phyloP scores from a whole-genome alignment of 1,284 basidiomycete species.

The Takashimella koratensis region DNA sequence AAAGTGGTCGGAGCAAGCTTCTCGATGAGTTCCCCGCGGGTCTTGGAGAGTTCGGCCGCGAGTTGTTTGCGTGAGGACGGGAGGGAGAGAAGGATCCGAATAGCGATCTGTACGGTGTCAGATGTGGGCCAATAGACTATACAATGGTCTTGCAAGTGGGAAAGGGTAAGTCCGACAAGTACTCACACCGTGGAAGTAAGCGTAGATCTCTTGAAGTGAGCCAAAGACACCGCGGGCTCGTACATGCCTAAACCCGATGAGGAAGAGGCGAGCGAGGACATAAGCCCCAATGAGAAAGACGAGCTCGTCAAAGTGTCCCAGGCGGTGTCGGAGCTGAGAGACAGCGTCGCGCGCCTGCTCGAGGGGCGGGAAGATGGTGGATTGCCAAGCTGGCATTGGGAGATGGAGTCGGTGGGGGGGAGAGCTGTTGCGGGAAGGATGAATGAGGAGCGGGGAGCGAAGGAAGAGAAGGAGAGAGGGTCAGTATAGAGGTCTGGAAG shows the following conservation, averaged over 20 bases:
- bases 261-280: conserved; percentile 16
- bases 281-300: conserved; percentile 6
- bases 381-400: too few species aligned
- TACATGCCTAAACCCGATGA: conserved; percentile 58
- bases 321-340: conserved; percentile 11
- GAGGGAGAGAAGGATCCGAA: conserved; percentile 62
- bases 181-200: conserved; percentile 30
- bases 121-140: neutral
- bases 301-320: conserved; percentile 8
- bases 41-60: conserved; percentile 64
- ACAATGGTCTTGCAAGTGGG: neutral
- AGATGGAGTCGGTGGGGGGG: too few species aligned
- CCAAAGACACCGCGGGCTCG: conserved; percentile 62
- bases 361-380: too few species aligned
- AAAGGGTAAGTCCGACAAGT: neutral
- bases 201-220: conserved; percentile 26
- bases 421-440: too few species aligned
- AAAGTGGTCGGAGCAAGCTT: conserved; percentile 55
- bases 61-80: conserved; percentile 68
- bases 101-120: conserved; percentile 53
- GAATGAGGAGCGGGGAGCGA: too few species aligned
- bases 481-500: too few species aligned
- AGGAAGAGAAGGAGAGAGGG: too few species aligned
- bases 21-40: conserved; percentile 61
- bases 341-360: too few species aligned